Percentiles rank a stretch among this genome's conserved stretches.
phyloP scores from a whole-genome alignment of 768 basidiomycete species.

The Boletus eberwhitei region DNA sequence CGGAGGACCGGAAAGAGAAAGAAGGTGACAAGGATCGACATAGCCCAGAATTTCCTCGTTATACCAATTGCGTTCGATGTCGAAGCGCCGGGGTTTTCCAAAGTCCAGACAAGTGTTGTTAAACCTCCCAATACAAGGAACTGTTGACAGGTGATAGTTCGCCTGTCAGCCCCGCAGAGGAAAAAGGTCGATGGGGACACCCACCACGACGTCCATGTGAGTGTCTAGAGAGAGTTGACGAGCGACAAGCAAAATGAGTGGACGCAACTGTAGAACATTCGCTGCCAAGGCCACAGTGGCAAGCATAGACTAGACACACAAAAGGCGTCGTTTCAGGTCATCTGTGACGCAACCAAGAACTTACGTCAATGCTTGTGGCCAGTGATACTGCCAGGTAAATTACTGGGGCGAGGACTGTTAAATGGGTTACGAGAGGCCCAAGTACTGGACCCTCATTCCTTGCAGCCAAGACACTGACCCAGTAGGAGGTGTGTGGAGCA shows the following conservation, averaged over 20 bases:
- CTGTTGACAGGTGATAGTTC: constrained; percentile 6
- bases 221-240: constrained; percentile 18
- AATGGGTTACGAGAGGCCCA: constrained; percentile 61
- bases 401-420: constrained; percentile 53
- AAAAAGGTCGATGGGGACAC: not conserved
- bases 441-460: constrained; percentile 48
- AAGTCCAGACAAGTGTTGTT: constrained; percentile 11
- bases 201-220: constrained; percentile 22
- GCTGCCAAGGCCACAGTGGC: constrained; percentile 24
- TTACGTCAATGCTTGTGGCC: constrained; percentile 40
- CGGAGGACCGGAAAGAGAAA: constrained; percentile 41
- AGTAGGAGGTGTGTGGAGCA: constrained; percentile 65
- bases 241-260: constrained; percentile 15
- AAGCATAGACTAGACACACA: constrained; percentile 17
- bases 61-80: not conserved
- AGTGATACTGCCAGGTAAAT: constrained; percentile 48
- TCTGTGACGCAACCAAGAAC: constrained; percentile 14
- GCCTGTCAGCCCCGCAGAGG: constrained; percentile 1
- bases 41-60: constrained; percentile 7
- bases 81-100: not conserved
- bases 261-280: constrained; percentile 26
- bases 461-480: constrained; percentile 57
- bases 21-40: constrained; percentile 29
- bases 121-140: constrained; percentile 25
- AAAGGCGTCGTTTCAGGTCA: not conserved